Base-by-base conservation (phyloP, 441 rosid species). In the Erodium trifolium region DNA sequence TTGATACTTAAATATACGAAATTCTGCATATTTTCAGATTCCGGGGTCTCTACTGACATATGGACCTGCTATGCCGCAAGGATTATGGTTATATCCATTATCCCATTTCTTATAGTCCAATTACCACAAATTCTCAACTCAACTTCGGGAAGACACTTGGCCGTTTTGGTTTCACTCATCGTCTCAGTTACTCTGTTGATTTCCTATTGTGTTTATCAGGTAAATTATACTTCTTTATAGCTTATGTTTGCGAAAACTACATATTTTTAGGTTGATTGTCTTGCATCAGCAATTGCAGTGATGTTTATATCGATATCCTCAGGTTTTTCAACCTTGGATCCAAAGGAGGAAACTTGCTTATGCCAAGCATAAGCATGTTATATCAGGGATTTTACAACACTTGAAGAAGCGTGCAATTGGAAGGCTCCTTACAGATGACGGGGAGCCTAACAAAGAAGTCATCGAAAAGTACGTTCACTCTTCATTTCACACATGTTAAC, bases 31-130 rank as follows among this genome's bases (percentile, higher is more conserved):
- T n/a, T 53, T 53, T 53, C 86, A 93, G 99, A 85, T 70, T 74
- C 86, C 70, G 99, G 99, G 73, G 89, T 91, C 27, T 88, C 91
- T 72, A 89, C 92, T 68, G 99, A 93, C 82, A 69, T 87, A 35
- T 89, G 96, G 97, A 91, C 99, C 43, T 82, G 86, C 72, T 91
- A 89, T 76, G 93, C 97, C 55, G 97, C 99, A 67, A 75, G 85
- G 72, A 86, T 93, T 69, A 93, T 93, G 99, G 85, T 77, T 47
- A 78, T 91, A 72, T 93, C 99, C 9, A 77, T 93, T 67, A 75
- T 93, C 68, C 99, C 99, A 4, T 93, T 93, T 71, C 13, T 93
- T 68, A 77, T 91, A 68, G 99, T 93, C 70, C 96, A 93, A 81
- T 63, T 91, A 66, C 93, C 91, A 55, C 96, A 93, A 68, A 8